Base-by-base conservation (phyloP, 371 early-diverging fungal species). In the Rhizopus sp. region DNA sequence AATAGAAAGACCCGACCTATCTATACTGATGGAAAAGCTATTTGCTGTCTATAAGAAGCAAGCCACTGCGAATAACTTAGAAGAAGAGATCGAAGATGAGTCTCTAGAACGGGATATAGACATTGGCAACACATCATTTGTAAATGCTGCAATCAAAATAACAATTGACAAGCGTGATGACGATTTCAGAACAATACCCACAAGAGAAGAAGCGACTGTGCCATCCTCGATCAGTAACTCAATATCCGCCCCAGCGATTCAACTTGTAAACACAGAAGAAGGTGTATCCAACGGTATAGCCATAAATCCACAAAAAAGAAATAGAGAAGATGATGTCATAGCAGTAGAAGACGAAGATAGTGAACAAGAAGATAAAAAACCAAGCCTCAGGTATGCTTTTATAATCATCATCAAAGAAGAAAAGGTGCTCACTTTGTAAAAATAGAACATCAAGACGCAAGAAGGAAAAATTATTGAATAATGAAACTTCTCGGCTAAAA, bases 361-460 rank as follows among this genome's bases (percentile, higher is more conserved):
- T 17, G 62, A 55, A 1, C 39, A 45, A 33, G 66, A 65, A 7
- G 61, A 64, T 0, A 46, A 46, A 29, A 46, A 46, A 12, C 10
- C 46, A 7, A 46, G 29, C 7, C 15, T 46, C 7, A 46, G 46
- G 46, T 46, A 46, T 9, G 6, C 29, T 9, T 0, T 15, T 12
- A 16, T 41, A 17, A 16, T 13, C 23, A 15, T 38, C 29, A 23
- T 15, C 5, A 23, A 46, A 46, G 4, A 5, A 29, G 12, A 12
- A 46, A 16, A 9, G 23, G 29, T 17, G 5, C 6, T n/a, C 8
- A 47, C 32, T 52, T n/a, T 38, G 12, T 32, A 12, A 34, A 33
- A 32, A 50, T 55, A 85, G 85, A 59, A 70, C 83, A n/a, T 85
- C 82, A n/a, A 83, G 82, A 42, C 74, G 85, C 1, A 80, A 81